Evolutionary conservation across 352 stramenopile genomes (phyloP).

Genomic region (Achlya hypogyna): DNA sequence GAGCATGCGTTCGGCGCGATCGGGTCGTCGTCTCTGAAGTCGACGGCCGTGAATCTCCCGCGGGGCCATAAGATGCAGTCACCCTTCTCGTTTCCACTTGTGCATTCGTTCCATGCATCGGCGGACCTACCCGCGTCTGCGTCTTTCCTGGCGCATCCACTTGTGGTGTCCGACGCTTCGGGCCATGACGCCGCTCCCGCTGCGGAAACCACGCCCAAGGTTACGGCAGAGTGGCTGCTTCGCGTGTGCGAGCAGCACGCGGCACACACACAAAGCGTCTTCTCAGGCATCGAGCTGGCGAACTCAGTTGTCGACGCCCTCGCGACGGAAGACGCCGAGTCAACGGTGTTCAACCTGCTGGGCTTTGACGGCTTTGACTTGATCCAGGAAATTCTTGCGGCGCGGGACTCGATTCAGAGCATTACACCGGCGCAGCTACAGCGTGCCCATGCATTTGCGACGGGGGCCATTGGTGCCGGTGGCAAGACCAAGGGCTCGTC

Average conservation of each 20-base stretch:
- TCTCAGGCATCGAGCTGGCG: slow-evolving; percentile 53
- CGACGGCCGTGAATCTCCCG: neutral
- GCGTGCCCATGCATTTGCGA: slow-evolving; percentile 32
- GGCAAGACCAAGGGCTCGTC: slow-evolving; percentile 26
- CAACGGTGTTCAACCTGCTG: slow-evolving; percentile 69
- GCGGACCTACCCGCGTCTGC: neutral
- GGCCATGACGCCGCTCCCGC: neutral
- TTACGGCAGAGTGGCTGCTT: slow-evolving; percentile 32
- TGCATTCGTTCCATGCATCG: neutral
- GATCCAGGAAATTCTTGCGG: slow-evolving; percentile 52
- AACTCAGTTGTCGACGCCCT: slow-evolving; percentile 59
- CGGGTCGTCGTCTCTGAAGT: neutral
- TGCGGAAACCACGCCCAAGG: neutral
- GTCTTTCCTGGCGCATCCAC: neutral
- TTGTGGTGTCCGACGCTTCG: neutral
- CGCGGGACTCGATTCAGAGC: slow-evolving; percentile 33
- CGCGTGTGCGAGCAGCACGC: slow-evolving; percentile 33
- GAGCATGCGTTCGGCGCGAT: neutral
- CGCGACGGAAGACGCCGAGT: slow-evolving; percentile 39
- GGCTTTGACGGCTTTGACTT: slow-evolving; percentile 80
- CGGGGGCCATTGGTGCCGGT: slow-evolving; percentile 15
- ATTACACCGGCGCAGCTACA: slow-evolving; percentile 24
- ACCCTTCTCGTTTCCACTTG: neutral
- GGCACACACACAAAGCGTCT: slow-evolving; percentile 32
- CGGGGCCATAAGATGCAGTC: neutral